A percentile compares a stretch with the other conserved stretches of the same genome.
Conservation (phyloP, 345 rosid species). For the Citrus hindsii region DNA sequence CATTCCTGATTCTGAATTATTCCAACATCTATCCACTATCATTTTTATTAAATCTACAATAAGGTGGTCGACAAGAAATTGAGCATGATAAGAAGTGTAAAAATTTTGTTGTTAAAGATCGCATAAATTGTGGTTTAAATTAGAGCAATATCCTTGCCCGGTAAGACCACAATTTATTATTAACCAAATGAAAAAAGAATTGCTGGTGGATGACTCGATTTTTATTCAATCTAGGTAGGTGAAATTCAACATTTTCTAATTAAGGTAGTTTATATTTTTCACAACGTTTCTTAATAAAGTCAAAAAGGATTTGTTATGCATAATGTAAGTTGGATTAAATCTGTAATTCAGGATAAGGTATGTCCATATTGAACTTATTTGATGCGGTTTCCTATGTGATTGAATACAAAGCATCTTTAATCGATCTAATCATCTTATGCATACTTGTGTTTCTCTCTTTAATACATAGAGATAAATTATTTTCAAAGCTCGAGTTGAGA, state of each 20-base stretch:
- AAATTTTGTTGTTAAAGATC: not conserved
- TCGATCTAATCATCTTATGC: not conserved
- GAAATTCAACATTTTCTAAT: not conserved
- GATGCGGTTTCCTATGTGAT: not conserved
- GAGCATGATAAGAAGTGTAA: not conserved
- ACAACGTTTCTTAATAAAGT: not conserved
- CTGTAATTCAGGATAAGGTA: not conserved
- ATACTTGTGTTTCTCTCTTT: not conserved
- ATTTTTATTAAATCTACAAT: not conserved
- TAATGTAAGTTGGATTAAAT: not conserved
- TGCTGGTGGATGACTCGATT: not conserved
- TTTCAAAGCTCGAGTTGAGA: not conserved
- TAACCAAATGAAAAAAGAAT: not conserved
- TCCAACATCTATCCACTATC: not conserved
- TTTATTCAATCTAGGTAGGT: not conserved
- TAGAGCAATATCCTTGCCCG: not conserved
- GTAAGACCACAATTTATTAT: not conserved
- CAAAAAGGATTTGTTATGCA: not conserved
- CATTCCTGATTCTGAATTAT: not conserved
- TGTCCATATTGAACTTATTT: not conserved
- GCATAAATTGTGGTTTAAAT: not conserved
- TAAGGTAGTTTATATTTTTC: not conserved
- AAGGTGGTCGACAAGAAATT: not conserved
- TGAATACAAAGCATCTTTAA: not conserved
- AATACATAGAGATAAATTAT: not conserved